phyloP scores from a whole-genome alignment of 208 protist species.

The Acanthamoeba quina region DNA sequence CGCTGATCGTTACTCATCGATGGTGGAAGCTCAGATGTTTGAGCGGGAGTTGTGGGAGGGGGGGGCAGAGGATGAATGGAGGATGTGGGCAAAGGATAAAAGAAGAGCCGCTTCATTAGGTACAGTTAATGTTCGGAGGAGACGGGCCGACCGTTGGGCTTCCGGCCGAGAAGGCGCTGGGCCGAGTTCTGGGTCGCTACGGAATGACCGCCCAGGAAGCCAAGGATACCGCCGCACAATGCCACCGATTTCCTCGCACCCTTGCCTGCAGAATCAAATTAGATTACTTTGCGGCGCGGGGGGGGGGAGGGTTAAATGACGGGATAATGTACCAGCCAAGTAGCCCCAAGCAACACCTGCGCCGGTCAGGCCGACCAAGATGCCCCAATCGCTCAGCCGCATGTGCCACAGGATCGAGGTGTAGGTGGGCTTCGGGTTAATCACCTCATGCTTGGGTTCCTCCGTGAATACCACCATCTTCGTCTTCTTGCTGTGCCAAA shows the following conservation, averaged over 20 bases:
- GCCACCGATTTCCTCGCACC: neutral
- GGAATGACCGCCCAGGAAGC: neutral
- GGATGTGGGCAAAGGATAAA: too few species aligned
- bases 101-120: neutral
- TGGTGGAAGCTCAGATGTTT: too few species aligned
- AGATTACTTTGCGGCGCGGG: neutral
- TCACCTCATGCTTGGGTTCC: neutral
- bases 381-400: neutral
- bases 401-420: neutral
- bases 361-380: neutral
- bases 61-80: too few species aligned
- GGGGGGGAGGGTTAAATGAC: neutral
- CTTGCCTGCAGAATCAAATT: neutral
- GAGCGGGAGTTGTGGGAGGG: too few species aligned
- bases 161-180: neutral
- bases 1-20: too few species aligned
- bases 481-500: neutral
- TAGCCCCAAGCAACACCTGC: neutral
- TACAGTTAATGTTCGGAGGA: neutral
- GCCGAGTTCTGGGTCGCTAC: neutral
- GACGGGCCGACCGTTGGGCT: neutral
- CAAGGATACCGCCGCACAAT: neutral
- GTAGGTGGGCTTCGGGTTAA: constrained; percentile 8
- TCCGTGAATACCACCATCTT: constrained; percentile 35
- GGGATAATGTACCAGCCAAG: neutral